phyloP scores from a whole-genome alignment of 768 basidiomycete genomes.

The Panaeolus papilionaceus region DNA sequence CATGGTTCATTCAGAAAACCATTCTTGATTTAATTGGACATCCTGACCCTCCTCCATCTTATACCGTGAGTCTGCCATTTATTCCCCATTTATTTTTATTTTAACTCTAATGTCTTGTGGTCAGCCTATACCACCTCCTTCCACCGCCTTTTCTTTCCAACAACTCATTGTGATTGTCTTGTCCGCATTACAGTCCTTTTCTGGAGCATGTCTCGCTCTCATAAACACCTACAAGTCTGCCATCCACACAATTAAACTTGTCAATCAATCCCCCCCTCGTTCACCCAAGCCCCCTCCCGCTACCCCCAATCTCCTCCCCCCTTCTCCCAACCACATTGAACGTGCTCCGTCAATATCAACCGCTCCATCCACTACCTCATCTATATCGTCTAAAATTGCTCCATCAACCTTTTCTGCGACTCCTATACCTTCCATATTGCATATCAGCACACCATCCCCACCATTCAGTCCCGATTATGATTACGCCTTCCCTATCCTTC shows the following conservation, averaged over 20 bases:
- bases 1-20: slow-evolving; percentile 87
- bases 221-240: slow-evolving; percentile 73
- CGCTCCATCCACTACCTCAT: slow-evolving; percentile 26
- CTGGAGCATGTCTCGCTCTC: slow-evolving; percentile 70
- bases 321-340: slow-evolving; percentile 18
- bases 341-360: slow-evolving; percentile 23
- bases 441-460: neutral
- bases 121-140: slow-evolving; percentile 33
- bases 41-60: slow-evolving; percentile 33
- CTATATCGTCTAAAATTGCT: slow-evolving; percentile 21
- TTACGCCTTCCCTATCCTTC: slow-evolving; percentile 49
- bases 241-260: slow-evolving; percentile 66
- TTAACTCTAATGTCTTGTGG: slow-evolving; percentile 9
- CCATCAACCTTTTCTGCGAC: slow-evolving; percentile 25
- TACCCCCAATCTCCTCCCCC: slow-evolving; percentile 16
- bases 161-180: slow-evolving; percentile 71
- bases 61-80: slow-evolving; percentile 34
- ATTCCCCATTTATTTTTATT: slow-evolving; percentile 1
- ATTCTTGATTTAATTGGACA: slow-evolving; percentile 71
- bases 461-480: slow-evolving; percentile 10
- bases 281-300: slow-evolving; percentile 28
- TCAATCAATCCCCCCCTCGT: slow-evolving; percentile 52
- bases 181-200: slow-evolving; percentile 75
- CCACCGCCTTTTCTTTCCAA: slow-evolving; percentile 48
- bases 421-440: slow-evolving; percentile 19